phyloP scores from a whole-genome alignment of 805 yeast genomes.

The Yamadazyma olivae region DNA sequence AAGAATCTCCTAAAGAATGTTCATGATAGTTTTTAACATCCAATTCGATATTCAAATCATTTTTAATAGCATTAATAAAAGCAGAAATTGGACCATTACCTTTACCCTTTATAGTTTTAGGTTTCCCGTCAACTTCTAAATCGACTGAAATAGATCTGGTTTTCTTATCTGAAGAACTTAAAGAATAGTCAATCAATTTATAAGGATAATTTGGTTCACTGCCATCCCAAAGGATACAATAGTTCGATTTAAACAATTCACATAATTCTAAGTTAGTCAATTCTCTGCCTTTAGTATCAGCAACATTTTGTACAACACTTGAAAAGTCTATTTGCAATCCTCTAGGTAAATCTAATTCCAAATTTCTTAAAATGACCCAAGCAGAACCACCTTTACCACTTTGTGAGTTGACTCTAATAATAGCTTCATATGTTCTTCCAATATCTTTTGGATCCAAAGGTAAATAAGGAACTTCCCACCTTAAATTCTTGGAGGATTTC shows the following conservation, averaged over 20 bases:
- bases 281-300: slow-evolving; percentile 73
- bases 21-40: slow-evolving; percentile 72
- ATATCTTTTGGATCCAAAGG: slow-evolving; percentile 84
- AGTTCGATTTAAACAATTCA: slow-evolving; percentile 60
- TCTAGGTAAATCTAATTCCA: slow-evolving; percentile 80
- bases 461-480: slow-evolving; percentile 76
- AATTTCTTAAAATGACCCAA: slow-evolving; percentile 73
- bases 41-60: slow-evolving; percentile 44
- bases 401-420: slow-evolving; percentile 83
- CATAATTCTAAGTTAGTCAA: slow-evolving; percentile 62
- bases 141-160: slow-evolving; percentile 45
- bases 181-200: slow-evolving; percentile 47
- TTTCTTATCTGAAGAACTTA: slow-evolving; percentile 31
- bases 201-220: slow-evolving; percentile 21
- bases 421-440: slow-evolving; percentile 90
- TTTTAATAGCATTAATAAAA: slow-evolving; percentile 58
- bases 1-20: slow-evolving; percentile 75
- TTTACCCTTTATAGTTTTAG: slow-evolving; percentile 45
- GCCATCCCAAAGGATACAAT: slow-evolving; percentile 39
- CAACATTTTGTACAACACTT: slow-evolving; percentile 62
- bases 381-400: slow-evolving; percentile 90
- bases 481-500: slow-evolving; percentile 29
- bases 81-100: slow-evolving; percentile 88
- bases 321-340: slow-evolving; percentile 77
- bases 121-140: slow-evolving; percentile 44